phyloP scores from a whole-genome alignment of 1,284 basidiomycete species.

The Irpex lacteus region DNA sequence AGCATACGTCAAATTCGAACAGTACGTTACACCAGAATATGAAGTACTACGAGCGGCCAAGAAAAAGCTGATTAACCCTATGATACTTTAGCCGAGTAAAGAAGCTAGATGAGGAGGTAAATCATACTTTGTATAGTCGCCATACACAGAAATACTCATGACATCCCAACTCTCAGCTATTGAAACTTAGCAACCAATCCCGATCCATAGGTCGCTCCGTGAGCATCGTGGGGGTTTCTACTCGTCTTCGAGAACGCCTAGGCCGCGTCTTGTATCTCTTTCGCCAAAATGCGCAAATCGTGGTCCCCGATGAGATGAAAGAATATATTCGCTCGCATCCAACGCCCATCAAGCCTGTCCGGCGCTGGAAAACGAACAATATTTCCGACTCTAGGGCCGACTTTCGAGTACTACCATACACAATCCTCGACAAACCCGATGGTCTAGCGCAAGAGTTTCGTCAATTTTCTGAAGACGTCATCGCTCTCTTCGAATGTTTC shows the following conservation, averaged over 20 bases:
- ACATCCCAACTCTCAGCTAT: slow-evolving; percentile 38
- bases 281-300: slow-evolving; percentile 59
- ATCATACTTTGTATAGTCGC: slow-evolving; percentile 12
- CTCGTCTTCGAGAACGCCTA: slow-evolving; percentile 61
- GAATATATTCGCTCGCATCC: slow-evolving; percentile 41
- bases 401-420: background rate
- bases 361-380: slow-evolving; percentile 31
- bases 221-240: slow-evolving; percentile 67
- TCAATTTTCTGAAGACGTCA: slow-evolving; percentile 54
- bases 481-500: slow-evolving; percentile 59
- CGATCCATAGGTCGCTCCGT: slow-evolving; percentile 70
- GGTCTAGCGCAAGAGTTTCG: slow-evolving; percentile 40
- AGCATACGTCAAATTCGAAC: too few relatives aligned
- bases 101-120: slow-evolving; percentile 60
- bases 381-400: too few relatives aligned
- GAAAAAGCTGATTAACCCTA: background rate
- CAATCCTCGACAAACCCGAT: background rate
- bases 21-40: too few relatives aligned
- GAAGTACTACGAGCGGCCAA: too few relatives aligned
- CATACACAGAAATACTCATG: background rate
- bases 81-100: slow-evolving; percentile 17
- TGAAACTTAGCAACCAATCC: slow-evolving; percentile 68
- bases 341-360: slow-evolving; percentile 41
- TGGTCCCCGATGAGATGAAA: too few relatives aligned
- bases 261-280: slow-evolving; percentile 64